These are phyloP conservation scores for Trametes elegans DNA, from an alignment of 768 basidiomycete genomes.

Conservation along the genomic window DNA sequence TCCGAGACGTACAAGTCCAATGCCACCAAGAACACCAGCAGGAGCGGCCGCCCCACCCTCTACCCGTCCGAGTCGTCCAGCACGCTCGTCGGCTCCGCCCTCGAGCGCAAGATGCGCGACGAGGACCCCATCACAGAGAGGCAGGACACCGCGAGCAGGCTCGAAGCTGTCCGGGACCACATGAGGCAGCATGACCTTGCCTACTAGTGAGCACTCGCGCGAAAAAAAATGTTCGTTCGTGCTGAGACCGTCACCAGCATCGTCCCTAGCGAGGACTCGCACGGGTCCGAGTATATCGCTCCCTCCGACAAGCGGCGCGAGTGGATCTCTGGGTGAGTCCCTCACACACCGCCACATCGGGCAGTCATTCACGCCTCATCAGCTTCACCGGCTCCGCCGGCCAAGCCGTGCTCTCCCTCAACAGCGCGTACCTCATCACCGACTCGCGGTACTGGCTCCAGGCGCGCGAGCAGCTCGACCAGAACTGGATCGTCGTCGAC, in stretches of 20 bases:
- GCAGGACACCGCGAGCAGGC: conserved; percentile 56
- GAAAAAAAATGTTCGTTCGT: neutral
- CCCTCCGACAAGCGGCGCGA: conserved; percentile 73
- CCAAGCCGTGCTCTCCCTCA: conserved; percentile 64
- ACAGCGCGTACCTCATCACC: conserved; percentile 68
- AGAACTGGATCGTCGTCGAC: conserved; percentile 68
- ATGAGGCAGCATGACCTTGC: conserved; percentile 70
- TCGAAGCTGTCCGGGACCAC: conserved; percentile 59
- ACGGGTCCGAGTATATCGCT: conserved; percentile 81
- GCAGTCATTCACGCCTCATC: conserved; percentile 2
- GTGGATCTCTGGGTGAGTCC: conserved; percentile 69
- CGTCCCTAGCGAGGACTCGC: conserved; percentile 78
- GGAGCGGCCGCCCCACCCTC: conserved; percentile 35
- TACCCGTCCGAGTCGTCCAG: conserved; percentile 63
- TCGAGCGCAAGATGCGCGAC: conserved; percentile 68
- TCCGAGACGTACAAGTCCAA: conserved; percentile 24
- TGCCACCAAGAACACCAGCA: conserved; percentile 25
- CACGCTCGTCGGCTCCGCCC: conserved; percentile 74
- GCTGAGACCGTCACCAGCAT: conserved; percentile 46
- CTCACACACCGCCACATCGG: neutral
- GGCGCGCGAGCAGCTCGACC: conserved; percentile 65
- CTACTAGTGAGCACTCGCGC: conserved; percentile 61
- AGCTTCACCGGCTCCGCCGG: conserved; percentile 71
- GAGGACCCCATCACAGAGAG: conserved; percentile 49
- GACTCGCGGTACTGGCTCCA: conserved; percentile 87